These are phyloP conservation scores for Skeletonema menzelii DNA, from an alignment of 108 stramenopile genomes.

Conservation along the genomic window DNA sequence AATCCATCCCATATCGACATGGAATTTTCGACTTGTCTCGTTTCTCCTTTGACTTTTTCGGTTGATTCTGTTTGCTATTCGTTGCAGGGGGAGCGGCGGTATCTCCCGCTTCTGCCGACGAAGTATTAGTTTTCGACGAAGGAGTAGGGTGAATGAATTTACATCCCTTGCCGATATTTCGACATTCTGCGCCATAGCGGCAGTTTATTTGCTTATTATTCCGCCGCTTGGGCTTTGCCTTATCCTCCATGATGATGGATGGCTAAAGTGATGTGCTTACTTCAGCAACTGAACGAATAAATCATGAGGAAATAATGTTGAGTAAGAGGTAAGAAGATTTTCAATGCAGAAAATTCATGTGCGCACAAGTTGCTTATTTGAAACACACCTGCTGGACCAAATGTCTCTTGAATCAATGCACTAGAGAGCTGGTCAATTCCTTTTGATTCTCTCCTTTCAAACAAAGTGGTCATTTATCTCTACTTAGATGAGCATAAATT, in stretches of 20 bases:
- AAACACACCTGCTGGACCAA: no score
- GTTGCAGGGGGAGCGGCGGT: background rate
- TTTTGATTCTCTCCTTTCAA: no score
- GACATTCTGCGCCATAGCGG: conserved; percentile 11
- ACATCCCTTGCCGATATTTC: conserved; percentile 14
- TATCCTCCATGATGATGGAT: background rate
- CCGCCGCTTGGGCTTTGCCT: background rate
- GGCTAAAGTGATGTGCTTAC: no score
- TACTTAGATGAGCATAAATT: no score
- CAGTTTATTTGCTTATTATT: conserved; percentile 3
- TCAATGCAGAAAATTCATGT: no score
- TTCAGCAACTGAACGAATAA: background rate
- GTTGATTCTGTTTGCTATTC: background rate
- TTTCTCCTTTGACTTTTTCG: background rate
- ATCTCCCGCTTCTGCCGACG: background rate
- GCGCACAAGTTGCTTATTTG: no score
- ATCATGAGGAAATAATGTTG: background rate
- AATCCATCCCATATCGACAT: conserved; percentile 15
- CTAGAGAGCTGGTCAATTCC: no score
- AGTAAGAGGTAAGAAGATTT: background rate
- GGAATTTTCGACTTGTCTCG: conserved; percentile 7
- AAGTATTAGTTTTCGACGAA: background rate
- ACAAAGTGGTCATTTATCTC: no score
- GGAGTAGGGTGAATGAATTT: conserved; percentile 6
- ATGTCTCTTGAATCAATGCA: no score